Percentiles rank a stretch among this genome's conserved stretches.
phyloP scores from a whole-genome alignment of 495 filamentous ascomycete species.

The Corynascus novoguineensis region DNA sequence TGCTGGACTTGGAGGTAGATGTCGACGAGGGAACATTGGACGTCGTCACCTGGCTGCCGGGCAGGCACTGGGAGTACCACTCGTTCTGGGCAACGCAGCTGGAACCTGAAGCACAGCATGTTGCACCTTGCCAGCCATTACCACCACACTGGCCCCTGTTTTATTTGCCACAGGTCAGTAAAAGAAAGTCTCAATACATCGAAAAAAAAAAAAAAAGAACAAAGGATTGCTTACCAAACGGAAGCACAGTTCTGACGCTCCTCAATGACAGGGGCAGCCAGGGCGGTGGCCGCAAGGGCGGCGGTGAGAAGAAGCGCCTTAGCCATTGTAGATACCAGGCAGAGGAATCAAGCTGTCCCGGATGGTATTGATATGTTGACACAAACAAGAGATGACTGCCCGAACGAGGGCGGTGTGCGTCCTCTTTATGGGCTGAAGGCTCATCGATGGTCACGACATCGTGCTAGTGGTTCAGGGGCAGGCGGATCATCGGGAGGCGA shows the following conservation, averaged over 20 bases:
- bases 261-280: constrained; percentile 39
- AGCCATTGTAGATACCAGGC: constrained; percentile 23
- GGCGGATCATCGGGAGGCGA: constrained; percentile 27
- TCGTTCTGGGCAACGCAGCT: constrained; percentile 40
- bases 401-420: neutral
- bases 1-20: neutral
- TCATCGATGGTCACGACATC: neutral
- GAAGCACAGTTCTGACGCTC: constrained; percentile 36
- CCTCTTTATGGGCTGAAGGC: constrained; percentile 4
- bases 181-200: too few species aligned
- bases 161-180: too few species aligned
- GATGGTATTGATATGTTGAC: constrained; percentile 9
- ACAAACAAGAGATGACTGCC: neutral
- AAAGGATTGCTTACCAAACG: constrained; percentile 32
- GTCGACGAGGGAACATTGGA: neutral
- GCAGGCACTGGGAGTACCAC: constrained; percentile 49
- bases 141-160: constrained; percentile 51
- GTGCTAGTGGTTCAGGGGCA: neutral
- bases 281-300: constrained; percentile 31
- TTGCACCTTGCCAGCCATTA: constrained; percentile 41
- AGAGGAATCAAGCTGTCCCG: constrained; percentile 3
- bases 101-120: constrained; percentile 41
- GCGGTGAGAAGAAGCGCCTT: constrained; percentile 27
- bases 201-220: too few species aligned
- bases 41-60: constrained; percentile 22